Evolutionary conservation across 352 stramenopile species (phyloP).

Genomic region (Globisporangium nagaii): DNA sequence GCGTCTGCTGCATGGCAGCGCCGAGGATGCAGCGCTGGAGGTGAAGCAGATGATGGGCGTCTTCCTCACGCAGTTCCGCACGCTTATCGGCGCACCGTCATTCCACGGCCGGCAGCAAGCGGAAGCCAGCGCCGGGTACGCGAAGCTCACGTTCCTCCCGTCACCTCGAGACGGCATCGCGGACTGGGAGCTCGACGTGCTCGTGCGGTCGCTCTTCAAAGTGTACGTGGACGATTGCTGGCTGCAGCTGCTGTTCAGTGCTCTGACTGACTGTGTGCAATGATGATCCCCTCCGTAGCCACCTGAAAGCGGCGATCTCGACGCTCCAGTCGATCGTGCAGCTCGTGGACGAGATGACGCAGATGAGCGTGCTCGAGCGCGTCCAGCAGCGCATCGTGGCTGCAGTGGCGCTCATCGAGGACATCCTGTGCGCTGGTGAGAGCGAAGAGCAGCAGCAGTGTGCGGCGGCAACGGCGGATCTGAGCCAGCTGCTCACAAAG

Average conservation of each 20-base stretch:
- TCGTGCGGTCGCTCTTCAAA: conserved; percentile 40
- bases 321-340: conserved; percentile 69
- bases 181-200: conserved; percentile 68
- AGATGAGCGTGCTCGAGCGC: conserved; percentile 67
- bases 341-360: conserved; percentile 59
- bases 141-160: conserved; percentile 36
- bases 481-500: conserved; percentile 24
- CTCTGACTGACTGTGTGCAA: not conserved
- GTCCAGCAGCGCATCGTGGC: conserved; percentile 50
- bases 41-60: conserved; percentile 59
- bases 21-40: conserved; percentile 11
- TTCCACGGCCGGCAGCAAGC: conserved; percentile 35
- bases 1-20: not conserved
- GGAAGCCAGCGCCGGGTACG: conserved; percentile 9
- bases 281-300: conserved; percentile 20
- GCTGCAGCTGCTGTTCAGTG: not conserved
- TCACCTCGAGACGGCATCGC: conserved; percentile 45
- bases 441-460: conserved; percentile 12
- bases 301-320: conserved; percentile 51
- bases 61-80: conserved; percentile 61
- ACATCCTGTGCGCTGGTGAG: conserved; percentile 29
- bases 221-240: conserved; percentile 16
- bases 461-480: conserved; percentile 11
- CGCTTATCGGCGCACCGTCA: conserved; percentile 48
- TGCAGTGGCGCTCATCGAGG: conserved; percentile 44